Evolutionary conservation across 345 rosid species (phyloP), one percentile per base, ranked within the genome.

Genomic region (Moringa oleifera): DNA sequence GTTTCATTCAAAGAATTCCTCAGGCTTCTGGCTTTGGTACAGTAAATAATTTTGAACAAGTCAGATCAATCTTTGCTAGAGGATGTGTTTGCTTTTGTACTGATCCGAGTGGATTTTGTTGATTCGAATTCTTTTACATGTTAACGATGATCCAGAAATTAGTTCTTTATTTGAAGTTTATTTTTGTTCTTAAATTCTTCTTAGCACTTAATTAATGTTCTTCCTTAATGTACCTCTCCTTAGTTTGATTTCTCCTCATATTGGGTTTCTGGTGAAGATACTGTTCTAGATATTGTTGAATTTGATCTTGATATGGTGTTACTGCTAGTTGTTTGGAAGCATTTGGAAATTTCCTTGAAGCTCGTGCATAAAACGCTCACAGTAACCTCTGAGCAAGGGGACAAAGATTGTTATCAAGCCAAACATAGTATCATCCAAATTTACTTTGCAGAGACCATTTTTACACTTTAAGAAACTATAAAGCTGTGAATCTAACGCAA

Each of bases 321-420:
- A 19, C n/a, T 28, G 17, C 12, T 24, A 15, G 55, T 25, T 20
- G 25, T 55, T 37, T 66, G 31, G 12, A 45, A 57, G 58, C 49
- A 55, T 54, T 22, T 11, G 63, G 67, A 47, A 49, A 54, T 64
- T 55, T 54, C 52, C 28, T 23, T 23, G 73, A 57, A 51, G 58
- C 56, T 20, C 59, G 31, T 19, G 33, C 31, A 50, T 1, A 9
- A 7, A 41, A 11, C 47, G 17, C n/a, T n/a, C n/a, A n/a, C n/a
- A n/a, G n/a, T n/a, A n/a, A n/a, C n/a, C 12, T 41, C 1, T 15
- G 12, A 41, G 47, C 47, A 41, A 41, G 13, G 47, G 47, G 47
- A 41, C 47, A 41, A 15, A 41, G 13, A 4, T 41, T 41, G 17
- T 11, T 41, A 7, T 41, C 6, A 41, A 41, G 13, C 17, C 47